phyloP scores from a whole-genome alignment of 2,329 filamentous ascomycete species.

The Magnaporthiopsis incrustans region DNA sequence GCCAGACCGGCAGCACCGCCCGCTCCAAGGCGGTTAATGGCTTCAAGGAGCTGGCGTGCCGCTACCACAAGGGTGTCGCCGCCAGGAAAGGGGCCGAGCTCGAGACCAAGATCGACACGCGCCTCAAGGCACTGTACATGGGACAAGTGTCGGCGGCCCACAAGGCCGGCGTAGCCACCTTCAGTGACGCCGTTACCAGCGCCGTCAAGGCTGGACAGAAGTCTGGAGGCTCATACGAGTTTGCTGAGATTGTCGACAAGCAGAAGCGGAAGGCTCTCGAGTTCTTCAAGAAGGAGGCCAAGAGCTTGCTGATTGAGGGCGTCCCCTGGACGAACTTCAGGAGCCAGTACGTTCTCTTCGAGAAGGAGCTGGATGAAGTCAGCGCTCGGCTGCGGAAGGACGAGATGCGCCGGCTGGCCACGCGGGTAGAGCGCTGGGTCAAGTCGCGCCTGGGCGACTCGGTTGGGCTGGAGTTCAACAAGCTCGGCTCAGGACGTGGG shows the following conservation, averaged over 20 bases:
- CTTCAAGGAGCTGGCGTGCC: conserved; percentile 86
- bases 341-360: conserved; percentile 70
- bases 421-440: conserved; percentile 89
- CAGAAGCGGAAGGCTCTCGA: conserved; percentile 72
- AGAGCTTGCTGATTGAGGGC: conserved; percentile 67
- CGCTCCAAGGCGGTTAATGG: conserved; percentile 66
- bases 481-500: conserved; percentile 78
- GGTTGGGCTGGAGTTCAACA: conserved; percentile 91
- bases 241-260: conserved; percentile 81
- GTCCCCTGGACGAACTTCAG: conserved; percentile 82
- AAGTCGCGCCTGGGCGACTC: conserved; percentile 79
- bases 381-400: conserved; percentile 81
- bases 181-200: conserved; percentile 77
- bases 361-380: conserved; percentile 86
- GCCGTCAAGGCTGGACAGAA: conserved; percentile 91
- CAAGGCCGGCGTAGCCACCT: conserved; percentile 75
- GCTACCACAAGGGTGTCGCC: conserved; percentile 96
- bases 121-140: conserved; percentile 79
- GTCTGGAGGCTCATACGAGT: conserved; percentile 84
- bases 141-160: conserved; percentile 85
- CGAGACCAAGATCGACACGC: conserved; percentile 76
- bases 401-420: conserved; percentile 89
- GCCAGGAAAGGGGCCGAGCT: conserved; percentile 77
- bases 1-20: conserved; percentile 62
- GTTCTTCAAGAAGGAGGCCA: conserved; percentile 68